Percentiles rank a stretch among this genome's conserved stretches.
phyloP scores from a whole-genome alignment of 345 rosid genomes.

The Populus simonii region DNA sequence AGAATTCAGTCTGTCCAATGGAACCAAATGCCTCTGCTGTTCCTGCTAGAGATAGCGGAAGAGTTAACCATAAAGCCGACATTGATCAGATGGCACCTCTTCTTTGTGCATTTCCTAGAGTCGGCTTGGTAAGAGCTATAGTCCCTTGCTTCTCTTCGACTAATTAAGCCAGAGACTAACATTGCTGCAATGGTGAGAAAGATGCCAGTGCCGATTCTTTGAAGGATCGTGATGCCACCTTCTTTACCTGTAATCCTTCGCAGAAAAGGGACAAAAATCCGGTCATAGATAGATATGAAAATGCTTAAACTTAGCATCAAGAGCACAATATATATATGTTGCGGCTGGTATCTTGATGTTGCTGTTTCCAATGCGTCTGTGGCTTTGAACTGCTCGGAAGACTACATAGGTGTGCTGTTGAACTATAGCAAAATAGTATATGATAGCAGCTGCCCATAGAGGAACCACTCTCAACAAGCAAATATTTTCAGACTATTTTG shows the following conservation, averaged over 20 bases:
- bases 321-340: constrained; percentile 19
- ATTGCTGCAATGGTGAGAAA: constrained; percentile 30
- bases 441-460: constrained; percentile 25
- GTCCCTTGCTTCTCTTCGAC: constrained; percentile 32
- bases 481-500: accelerated
- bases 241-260: constrained; percentile 28
- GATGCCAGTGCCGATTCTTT: constrained; percentile 35
- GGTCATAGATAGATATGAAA: constrained; percentile 44
- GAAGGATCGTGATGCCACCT: constrained; percentile 42
- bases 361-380: constrained; percentile 25
- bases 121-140: constrained; percentile 19
- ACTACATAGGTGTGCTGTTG: constrained; percentile 41
- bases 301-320: constrained; percentile 30
- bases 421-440: constrained; percentile 17
- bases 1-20: constrained; percentile 17
- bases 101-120: constrained; percentile 18
- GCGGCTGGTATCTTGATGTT: constrained; percentile 40
- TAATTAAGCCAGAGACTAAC: constrained; percentile 25
- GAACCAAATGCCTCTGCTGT: constrained; percentile 22
- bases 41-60: constrained; percentile 39
- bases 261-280: constrained; percentile 32
- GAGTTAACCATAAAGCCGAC: constrained; percentile 40
- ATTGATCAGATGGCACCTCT: constrained; percentile 36
- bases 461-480: constrained; percentile 42
- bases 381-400: constrained; percentile 38